phyloP scores from a whole-genome alignment of 1,284 basidiomycete genomes.

The Athelia psychrophila region DNA sequence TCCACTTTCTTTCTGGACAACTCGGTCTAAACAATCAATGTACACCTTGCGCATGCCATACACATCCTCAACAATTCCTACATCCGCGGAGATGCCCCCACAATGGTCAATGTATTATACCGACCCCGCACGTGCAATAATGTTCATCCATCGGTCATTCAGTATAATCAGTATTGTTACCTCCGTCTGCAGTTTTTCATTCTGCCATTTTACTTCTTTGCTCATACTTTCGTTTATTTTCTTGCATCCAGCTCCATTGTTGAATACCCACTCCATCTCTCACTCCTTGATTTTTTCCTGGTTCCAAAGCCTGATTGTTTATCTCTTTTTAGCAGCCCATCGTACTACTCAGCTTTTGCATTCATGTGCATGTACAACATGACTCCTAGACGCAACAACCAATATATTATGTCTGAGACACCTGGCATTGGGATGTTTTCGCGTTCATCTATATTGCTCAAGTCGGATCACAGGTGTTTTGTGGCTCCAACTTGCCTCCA shows the following conservation, averaged over 20 bases:
- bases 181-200: conserved; percentile 18
- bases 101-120: conserved; percentile 11
- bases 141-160: conserved; percentile 22
- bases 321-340: background rate
- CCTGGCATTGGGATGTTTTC: no score
- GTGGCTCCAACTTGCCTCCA: no score
- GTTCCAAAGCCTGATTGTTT: background rate
- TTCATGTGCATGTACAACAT: conserved; percentile 1
- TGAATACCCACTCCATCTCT: background rate
- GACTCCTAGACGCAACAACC: conserved; percentile 1
- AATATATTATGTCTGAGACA: no score
- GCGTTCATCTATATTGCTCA: background rate
- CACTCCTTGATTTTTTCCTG: background rate
- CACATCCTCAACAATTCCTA: conserved; percentile 11
- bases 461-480: background rate
- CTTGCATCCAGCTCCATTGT: background rate
- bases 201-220: conserved; percentile 2
- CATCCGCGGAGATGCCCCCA: conserved; percentile 10
- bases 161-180: conserved; percentile 12
- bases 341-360: background rate
- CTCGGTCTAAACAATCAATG: background rate
- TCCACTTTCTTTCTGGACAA: background rate
- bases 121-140: conserved; percentile 24
- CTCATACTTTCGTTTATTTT: background rate
- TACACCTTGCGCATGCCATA: background rate